phyloP scores from a whole-genome alignment of 2,329 filamentous ascomycete genomes.

The Penicillium digitatum region DNA sequence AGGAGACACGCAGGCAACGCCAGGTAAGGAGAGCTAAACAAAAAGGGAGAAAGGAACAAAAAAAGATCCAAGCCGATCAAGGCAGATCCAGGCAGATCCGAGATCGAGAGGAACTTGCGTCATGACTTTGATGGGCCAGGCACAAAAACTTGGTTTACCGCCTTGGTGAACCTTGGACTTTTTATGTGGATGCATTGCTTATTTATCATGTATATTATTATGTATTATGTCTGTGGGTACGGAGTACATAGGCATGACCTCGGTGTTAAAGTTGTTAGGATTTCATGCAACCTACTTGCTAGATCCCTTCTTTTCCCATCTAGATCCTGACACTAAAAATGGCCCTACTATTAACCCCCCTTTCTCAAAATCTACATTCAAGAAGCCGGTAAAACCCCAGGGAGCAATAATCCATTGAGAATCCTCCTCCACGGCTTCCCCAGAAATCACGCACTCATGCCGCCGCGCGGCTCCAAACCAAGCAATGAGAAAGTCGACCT shows the following conservation, averaged over 20 bases:
- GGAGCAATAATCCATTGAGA: slow-evolving; percentile 50
- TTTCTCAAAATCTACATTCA: slow-evolving; percentile 61
- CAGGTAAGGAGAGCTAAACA: background rate
- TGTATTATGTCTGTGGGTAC: too few species aligned
- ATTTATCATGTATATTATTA: too few species aligned
- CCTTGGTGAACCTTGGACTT: background rate
- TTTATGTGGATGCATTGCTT: background rate
- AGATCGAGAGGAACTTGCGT: slow-evolving; percentile 20
- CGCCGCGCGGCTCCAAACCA: slow-evolving; percentile 54
- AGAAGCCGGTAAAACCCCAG: slow-evolving; percentile 48
- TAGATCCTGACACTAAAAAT: too few species aligned
- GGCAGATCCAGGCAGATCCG: slow-evolving; percentile 9
- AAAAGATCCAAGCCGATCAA: background rate
- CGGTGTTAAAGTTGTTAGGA: too few species aligned
- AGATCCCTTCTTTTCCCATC: too few species aligned
- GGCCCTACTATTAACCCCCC: slow-evolving; percentile 44
- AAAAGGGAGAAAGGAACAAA: background rate
- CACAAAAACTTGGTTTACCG: background rate
- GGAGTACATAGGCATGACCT: too few species aligned
- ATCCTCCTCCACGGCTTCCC: slow-evolving; percentile 63
- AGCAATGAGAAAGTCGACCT: slow-evolving; percentile 53
- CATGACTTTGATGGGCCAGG: slow-evolving; percentile 23
- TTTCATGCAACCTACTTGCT: too few species aligned
- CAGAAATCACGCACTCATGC: slow-evolving; percentile 67
- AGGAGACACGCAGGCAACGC: slow-evolving; percentile 5